Percentiles rank a stretch among this genome's conserved stretches.
phyloP scores from a whole-genome alignment of 306 rosid species.

The Aeschynomene evenia region DNA sequence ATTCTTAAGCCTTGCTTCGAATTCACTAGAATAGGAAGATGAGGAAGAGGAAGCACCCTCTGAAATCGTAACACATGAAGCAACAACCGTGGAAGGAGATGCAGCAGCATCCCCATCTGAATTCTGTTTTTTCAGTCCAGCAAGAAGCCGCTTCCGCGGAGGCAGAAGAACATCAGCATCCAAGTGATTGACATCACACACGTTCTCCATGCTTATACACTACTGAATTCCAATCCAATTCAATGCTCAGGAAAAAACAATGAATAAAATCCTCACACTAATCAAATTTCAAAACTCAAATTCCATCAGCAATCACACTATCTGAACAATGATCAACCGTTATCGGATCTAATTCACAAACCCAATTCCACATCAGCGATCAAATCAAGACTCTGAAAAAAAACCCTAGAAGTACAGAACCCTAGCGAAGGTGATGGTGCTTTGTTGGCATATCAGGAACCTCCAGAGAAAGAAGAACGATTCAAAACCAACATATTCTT shows the following conservation, averaged over 20 bases:
- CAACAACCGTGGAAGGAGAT: slow-evolving; percentile 45
- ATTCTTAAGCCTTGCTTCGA: slow-evolving; percentile 55
- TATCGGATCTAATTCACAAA: slow-evolving; percentile 6
- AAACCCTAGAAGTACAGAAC: neutral
- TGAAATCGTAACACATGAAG: slow-evolving; percentile 41
- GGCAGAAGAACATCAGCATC: slow-evolving; percentile 85
- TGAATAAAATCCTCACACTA: slow-evolving; percentile 34
- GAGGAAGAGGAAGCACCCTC: slow-evolving; percentile 49
- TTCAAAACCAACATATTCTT: slow-evolving; percentile 16
- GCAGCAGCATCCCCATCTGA: slow-evolving; percentile 48
- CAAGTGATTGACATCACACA: slow-evolving; percentile 70
- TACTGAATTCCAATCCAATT: slow-evolving; percentile 19
- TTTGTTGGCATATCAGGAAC: neutral
- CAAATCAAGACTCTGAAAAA: slow-evolving; percentile 15
- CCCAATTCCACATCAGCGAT: slow-evolving; percentile 28
- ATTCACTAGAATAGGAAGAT: slow-evolving; percentile 44
- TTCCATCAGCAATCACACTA: slow-evolving; percentile 31
- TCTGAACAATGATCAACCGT: slow-evolving; percentile 1
- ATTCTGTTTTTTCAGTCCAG: slow-evolving; percentile 79
- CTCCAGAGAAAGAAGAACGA: slow-evolving; percentile 12
- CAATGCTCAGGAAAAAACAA: slow-evolving; percentile 27
- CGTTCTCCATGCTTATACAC: slow-evolving; percentile 68
- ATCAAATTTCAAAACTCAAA: slow-evolving; percentile 33
- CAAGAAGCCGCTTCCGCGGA: slow-evolving; percentile 89
- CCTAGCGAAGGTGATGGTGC: slow-evolving; percentile 20